Evolutionary conservation across 1,284 basidiomycete species (phyloP).

Genomic region (Ganoderma lingzhi): DNA sequence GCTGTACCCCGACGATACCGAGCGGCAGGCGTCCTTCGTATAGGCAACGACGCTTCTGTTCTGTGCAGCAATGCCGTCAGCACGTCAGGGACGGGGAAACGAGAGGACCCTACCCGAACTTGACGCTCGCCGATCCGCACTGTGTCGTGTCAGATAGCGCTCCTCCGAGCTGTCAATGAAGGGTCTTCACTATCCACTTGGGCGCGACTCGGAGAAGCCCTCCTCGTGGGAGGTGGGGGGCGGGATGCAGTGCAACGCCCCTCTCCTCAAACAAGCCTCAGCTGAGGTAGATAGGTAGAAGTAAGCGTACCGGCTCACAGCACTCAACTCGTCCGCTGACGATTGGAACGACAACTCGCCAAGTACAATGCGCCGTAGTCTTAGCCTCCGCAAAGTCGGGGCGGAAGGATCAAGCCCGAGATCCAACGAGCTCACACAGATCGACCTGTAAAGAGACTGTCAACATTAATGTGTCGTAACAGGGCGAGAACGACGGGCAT

Average conservation of each 20-base stretch:
- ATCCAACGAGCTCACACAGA: not conserved
- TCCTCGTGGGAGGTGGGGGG: not conserved
- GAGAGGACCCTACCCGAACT: not conserved
- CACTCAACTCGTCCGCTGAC: not conserved
- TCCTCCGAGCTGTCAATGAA: conserved; percentile 2
- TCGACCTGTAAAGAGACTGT: not conserved
- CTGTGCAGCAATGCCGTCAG: not conserved
- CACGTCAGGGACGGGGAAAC: not conserved
- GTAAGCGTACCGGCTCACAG: not conserved
- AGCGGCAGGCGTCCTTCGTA: not conserved
- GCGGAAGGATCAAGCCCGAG: not conserved
- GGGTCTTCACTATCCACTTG: not conserved
- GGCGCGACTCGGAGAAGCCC: not conserved
- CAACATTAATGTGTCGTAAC: not conserved
- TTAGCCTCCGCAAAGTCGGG: not conserved
- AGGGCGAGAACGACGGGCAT: not conserved
- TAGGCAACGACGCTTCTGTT: not conserved
- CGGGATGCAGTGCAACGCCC: not conserved
- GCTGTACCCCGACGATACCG: not conserved
- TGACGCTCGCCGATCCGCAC: not conserved
- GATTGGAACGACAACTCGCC: not conserved
- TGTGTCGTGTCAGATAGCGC: not conserved
- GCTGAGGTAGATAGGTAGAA: not conserved
- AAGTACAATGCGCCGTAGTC: not conserved
- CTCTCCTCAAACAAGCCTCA: not conserved